phyloP scores from a whole-genome alignment of 345 rosid genomes.

The Ricinus communis region DNA sequence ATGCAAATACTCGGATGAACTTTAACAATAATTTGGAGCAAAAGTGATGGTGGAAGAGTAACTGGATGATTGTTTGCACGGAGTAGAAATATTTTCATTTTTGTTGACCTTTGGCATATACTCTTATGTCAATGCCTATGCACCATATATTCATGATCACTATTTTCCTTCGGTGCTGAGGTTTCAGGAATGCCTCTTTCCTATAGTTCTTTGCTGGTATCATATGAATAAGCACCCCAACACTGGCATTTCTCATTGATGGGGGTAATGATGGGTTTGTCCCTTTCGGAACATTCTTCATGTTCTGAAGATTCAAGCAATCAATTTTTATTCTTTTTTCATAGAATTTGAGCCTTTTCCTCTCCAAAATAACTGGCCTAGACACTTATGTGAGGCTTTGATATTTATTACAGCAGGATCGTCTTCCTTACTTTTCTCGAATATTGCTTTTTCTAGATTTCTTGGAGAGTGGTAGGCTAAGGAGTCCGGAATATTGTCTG shows the following conservation, averaged over 20 bases:
- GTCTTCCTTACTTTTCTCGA: too few species aligned
- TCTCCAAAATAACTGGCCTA: not conserved
- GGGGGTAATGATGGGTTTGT: slow-evolving; percentile 2
- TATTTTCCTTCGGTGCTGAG: slow-evolving; percentile 2
- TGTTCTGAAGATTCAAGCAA: not conserved
- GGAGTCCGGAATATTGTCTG: too few species aligned
- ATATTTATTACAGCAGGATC: too few species aligned
- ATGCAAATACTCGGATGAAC: not conserved
- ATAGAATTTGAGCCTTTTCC: not conserved
- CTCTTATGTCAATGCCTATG: not conserved
- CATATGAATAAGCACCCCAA: slow-evolving; percentile 5
- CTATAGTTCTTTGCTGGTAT: slow-evolving; percentile 1
- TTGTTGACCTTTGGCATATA: not conserved
- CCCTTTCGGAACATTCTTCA: not conserved
- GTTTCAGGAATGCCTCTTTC: slow-evolving; percentile 14
- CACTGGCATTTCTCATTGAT: slow-evolving; percentile 9
- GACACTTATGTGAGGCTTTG: not conserved
- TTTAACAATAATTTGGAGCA: not conserved
- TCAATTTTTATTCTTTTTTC: not conserved
- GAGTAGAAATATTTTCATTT: not conserved
- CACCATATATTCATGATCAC: too few species aligned
- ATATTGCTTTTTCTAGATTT: too few species aligned
- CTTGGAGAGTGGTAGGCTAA: too few species aligned
- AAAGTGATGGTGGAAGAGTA: not conserved
- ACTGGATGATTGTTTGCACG: not conserved